Evolutionary conservation across 148 eudicot species (phyloP), one percentile per base, ranked within the genome.

Genomic region (Cornus suecica): DNA sequence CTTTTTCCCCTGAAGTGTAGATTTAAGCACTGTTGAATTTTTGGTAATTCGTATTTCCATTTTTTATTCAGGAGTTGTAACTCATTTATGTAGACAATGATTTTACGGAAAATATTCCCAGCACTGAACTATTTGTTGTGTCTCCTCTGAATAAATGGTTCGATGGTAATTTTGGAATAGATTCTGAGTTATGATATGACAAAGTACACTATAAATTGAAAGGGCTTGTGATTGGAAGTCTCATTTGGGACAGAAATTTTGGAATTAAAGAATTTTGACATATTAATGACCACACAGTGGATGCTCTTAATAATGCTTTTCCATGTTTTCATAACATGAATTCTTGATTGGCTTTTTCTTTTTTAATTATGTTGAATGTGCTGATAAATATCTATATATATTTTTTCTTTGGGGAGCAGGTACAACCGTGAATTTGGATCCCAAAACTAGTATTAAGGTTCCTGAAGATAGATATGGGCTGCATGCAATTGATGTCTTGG

Each of bases 391-490:
- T 72, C 62, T 66, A 30, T 29, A 48, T 27, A 10, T 31, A 72
- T 72, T 52, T 66, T 6, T 37, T 37, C 51, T 31, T 0, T 75
- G 31, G 74, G 75, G 58, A 66, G 73, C 88, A 94, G 99, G 99
- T 84, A 87, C 85, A 80, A 88, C 97, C 0, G 84, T 83, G 72
- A 86, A 87, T 65, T 82, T 95, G 77, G 94, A 95, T 82, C 86
- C 85, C 23, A 83, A 84, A 45, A 82, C 91, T 23, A 89, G 77
- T 68, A 81, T 95, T 78, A 79, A 73, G 77, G 93, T 95, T 28
- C 99, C 99, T 41, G 88, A 95, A 66, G 97, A 95, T 73, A 84
- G 97, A 84, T 64, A 88, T 80, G 99, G 99, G 74, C 76, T 95
- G 63, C 84, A 88, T 85, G 99, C 99, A 73, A 93, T 95, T 86